Evolutionary conservation across 1,139 yeast genomes (phyloP), one percentile per base, ranked within the genome.

Genomic region (Geotrichum reessii): DNA sequence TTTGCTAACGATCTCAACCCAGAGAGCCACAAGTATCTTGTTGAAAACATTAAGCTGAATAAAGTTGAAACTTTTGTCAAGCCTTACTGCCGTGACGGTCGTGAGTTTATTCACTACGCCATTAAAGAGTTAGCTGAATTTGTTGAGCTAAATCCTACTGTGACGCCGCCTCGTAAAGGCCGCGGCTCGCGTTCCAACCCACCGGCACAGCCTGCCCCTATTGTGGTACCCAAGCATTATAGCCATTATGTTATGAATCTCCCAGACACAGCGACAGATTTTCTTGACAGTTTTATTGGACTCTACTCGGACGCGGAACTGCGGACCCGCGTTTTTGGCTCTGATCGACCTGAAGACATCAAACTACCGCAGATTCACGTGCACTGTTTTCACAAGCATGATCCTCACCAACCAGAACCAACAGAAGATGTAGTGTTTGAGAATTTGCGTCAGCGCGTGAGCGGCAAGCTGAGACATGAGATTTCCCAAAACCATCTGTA

Each of bases 1-100:
- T 76, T 92, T 66, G 97, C 98, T 19, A 95, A 92, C 70, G 99
- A 95, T 71, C 78, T 95, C 69, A 95, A 95, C 68, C 98, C 98
- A 0, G 88, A 87, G 62, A 85, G 96, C 57, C 87, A 75, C 73
- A 81, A 82, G 63, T 86, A 87, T 66, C 78, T 95, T 73, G 72
- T 76, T 52, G 80, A 80, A 31, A 95, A 95, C 68, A 81, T 89
- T 56, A 68, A 66, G 4, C 68, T 78, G 42, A 95, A 95, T 73
- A 84, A 87, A 65, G 87, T 84, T 1, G 74, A 66, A 0, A 71
- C 76, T 0, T 84, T 84, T 66, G 93, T 88, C 2, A 76, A 75
- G 58, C 77, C 95, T 0, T 82, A 68, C 71, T 88, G 91, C 66
- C 72, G 81, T 62, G 98, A 95, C 69, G 99, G 98, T 1, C 80